Conservation (phyloP, 768 basidiomycete species). For the Phanerochaete carnosa region DNA sequence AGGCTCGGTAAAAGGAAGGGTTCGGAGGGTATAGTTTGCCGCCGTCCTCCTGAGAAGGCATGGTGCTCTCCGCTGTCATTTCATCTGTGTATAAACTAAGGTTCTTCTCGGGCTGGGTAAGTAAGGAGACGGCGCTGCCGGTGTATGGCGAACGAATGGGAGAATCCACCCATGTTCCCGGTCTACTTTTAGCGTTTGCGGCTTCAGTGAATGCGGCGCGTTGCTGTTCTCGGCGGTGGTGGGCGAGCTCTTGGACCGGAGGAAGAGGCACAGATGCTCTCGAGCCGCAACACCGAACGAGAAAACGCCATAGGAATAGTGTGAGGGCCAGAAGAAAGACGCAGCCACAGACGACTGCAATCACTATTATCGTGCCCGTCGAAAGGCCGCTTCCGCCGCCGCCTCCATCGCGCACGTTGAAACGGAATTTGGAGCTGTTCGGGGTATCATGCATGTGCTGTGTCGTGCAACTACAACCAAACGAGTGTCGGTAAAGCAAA, state of each 20-base stretch:
- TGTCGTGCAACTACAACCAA: constrained; percentile 2
- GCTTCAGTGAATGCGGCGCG: constrained; percentile 36
- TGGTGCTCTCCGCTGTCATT: constrained; percentile 16
- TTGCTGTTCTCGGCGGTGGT: constrained; percentile 54
- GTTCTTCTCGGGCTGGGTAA: constrained; percentile 14
- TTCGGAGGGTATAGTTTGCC: constrained; percentile 14
- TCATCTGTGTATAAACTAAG: constrained; percentile 19
- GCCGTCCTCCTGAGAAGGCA: constrained; percentile 11
- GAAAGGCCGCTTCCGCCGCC: constrained; percentile 17
- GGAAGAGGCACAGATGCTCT: constrained; percentile 47
- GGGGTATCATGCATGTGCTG: constrained; percentile 1
- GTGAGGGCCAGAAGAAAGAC: constrained; percentile 38
- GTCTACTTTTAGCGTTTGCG: constrained; percentile 16
- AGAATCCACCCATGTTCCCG: constrained; percentile 24
- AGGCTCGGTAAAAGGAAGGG: constrained; percentile 15
- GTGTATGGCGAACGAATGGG: constrained; percentile 8
- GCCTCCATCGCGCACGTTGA: constrained; percentile 14
- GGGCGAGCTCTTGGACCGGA: constrained; percentile 62
- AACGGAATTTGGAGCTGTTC: neutral
- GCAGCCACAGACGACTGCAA: constrained; percentile 43
- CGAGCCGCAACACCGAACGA: constrained; percentile 31
- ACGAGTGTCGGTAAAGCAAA: constrained; percentile 12
- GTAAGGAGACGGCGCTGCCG: constrained; percentile 20
- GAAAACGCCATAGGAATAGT: constrained; percentile 35
- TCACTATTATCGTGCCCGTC: constrained; percentile 40